Evolutionary conservation across 805 yeast species (phyloP), one percentile per base, ranked within the genome.

Genomic region (Tetrapisispora namnaoensis): DNA sequence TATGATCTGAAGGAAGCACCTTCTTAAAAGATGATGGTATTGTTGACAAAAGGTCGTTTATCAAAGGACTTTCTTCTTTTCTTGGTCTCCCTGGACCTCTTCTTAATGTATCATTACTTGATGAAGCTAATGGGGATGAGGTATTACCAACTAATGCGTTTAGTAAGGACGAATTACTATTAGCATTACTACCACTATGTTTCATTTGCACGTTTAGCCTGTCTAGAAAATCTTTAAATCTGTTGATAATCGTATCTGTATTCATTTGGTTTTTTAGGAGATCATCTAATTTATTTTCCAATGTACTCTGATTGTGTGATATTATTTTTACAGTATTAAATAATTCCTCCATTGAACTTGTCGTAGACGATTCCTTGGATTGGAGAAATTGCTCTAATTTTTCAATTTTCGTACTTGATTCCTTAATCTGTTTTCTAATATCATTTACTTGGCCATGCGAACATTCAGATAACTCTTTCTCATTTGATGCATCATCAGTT

Each of bases 1-100:
- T 61, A 38, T 49, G 52, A 21, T 63, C 62, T 11, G 58, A 55
- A 1, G 69, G 69, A 42, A 65, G 45, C 16, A 60, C 46, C 2
- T 52, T 51, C 36, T 58, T 62, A 4, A 32, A 34, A 49, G 54
- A 16, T 42, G 49, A 27, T 50, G 50, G 36, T 46, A 48, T 21
- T 40, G 52, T 44, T 30, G 32, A 20, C 32, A 35, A 20, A 32
- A 32, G 18, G 32, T 46, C 30, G 43, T 36, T 45, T 42, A 18
- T 44, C 44, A 16, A 54, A 24, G 16, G 53, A 48, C 46, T 24
- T 3, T 34, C 46, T 36, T 59, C 62, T 49, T 61, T 61, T 52
- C 63, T 55, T 40, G 68, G 68, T 46, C 68, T 57, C 8, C 68
- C 68, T 8, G 68, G 68, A 4, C 68, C 67, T 47, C 68, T 57